These are phyloP conservation scores for Saccharomyces uvarum DNA, from an alignment of 1,139 yeast species.

Conservation along the genomic window DNA sequence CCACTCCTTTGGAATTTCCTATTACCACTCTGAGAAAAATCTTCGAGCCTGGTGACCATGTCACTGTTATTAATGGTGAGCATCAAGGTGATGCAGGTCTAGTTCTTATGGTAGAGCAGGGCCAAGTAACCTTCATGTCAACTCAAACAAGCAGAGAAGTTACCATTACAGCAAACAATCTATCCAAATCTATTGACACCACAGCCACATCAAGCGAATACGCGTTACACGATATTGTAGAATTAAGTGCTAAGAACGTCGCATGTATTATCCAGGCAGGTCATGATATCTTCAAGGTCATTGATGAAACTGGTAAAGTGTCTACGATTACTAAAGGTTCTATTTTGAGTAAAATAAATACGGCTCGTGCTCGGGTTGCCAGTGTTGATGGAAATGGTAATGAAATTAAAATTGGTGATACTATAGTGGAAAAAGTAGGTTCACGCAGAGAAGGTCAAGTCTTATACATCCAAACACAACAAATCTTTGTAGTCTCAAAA, in stretches of 20 bases:
- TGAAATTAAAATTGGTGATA: constrained; percentile 82
- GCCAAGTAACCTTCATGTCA: constrained; percentile 80
- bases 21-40: constrained; percentile 74
- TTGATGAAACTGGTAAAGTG: constrained; percentile 76
- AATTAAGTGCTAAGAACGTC: constrained; percentile 74
- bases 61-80: constrained; percentile 84
- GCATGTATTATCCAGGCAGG: constrained; percentile 90
- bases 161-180: constrained; percentile 83
- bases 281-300: constrained; percentile 72
- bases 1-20: constrained; percentile 61
- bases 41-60: constrained; percentile 90
- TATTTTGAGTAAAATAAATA: constrained; percentile 63
- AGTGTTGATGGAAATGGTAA: constrained; percentile 84
- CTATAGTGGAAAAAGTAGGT: constrained; percentile 73
- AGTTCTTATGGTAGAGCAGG: constrained; percentile 74
- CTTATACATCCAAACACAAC: constrained; percentile 74
- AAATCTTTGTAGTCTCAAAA: constrained; percentile 71
- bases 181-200: constrained; percentile 73
- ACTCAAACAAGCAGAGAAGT: constrained; percentile 85
- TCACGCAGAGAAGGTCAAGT: constrained; percentile 83
- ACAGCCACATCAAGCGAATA: constrained; percentile 61
- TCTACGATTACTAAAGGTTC: constrained; percentile 68
- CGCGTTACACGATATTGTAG: constrained; percentile 84
- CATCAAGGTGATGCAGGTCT: constrained; percentile 92
- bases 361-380: constrained; percentile 61